phyloP scores from a whole-genome alignment of 2,329 filamentous ascomycete genomes.

The Bipolaris gigantea region DNA sequence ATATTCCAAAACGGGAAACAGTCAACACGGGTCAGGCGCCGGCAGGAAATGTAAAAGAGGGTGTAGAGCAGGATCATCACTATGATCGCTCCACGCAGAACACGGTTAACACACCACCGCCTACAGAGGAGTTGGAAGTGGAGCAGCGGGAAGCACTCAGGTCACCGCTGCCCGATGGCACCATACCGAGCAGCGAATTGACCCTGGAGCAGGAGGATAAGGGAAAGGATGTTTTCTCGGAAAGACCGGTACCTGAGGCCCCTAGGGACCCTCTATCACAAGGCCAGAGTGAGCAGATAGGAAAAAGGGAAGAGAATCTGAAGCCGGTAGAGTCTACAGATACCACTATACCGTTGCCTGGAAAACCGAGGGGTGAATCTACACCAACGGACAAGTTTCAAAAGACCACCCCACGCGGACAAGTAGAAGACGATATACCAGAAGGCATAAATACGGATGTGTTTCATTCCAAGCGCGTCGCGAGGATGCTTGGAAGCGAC shows the following conservation, averaged over 20 bases:
- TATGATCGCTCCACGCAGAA: conserved; percentile 51
- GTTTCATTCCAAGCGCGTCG: conserved; percentile 63
- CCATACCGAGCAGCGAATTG: conserved; percentile 48
- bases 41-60: conserved; percentile 36
- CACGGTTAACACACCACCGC: conserved; percentile 41
- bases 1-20: conserved; percentile 38
- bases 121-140: conserved; percentile 48
- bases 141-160: conserved; percentile 51
- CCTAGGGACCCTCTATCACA: conserved; percentile 41
- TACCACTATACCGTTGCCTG: conserved; percentile 48
- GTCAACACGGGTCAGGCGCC: conserved; percentile 24
- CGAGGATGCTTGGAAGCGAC: conserved; percentile 57
- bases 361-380: conserved; percentile 35
- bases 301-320: conserved; percentile 32
- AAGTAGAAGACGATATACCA: conserved; percentile 51
- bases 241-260: conserved; percentile 39
- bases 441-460: conserved; percentile 63
- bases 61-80: conserved; percentile 55
- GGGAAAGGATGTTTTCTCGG: conserved; percentile 42
- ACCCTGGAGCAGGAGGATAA: conserved; percentile 32
- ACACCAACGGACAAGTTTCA: conserved; percentile 41
- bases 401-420: conserved; percentile 44
- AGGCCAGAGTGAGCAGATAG: conserved; percentile 21
- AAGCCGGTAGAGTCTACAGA: conserved; percentile 43
- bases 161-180: conserved; percentile 54